These are phyloP conservation scores for Epicoccum sorghinum DNA, from an alignment of 2,329 filamentous ascomycete genomes.

Conservation along the genomic window DNA sequence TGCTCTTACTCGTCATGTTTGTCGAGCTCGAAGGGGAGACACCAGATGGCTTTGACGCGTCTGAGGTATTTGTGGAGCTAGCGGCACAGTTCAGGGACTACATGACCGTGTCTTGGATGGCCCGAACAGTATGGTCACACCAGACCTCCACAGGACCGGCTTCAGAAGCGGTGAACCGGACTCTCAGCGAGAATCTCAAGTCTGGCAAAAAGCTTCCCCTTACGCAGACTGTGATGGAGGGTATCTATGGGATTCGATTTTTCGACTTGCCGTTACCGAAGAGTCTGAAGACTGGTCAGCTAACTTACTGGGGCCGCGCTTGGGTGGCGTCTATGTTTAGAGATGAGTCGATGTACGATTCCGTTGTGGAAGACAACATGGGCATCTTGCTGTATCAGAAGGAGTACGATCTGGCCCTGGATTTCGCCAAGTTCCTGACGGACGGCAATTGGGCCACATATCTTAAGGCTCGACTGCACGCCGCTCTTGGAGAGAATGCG, in stretches of 20 bases:
- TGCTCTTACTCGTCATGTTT: constrained; percentile 80
- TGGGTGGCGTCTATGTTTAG: constrained; percentile 53
- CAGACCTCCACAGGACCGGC: constrained; percentile 36
- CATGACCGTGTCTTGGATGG: constrained; percentile 44
- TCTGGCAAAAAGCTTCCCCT: constrained; percentile 37
- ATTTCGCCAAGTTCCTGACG: constrained; percentile 70
- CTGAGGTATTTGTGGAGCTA: constrained; percentile 70
- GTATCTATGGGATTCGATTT: constrained; percentile 36
- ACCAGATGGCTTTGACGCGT: constrained; percentile 67
- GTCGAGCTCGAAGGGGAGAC: constrained; percentile 73
- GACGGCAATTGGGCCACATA: constrained; percentile 70
- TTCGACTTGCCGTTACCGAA: constrained; percentile 42
- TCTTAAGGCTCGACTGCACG: constrained; percentile 78
- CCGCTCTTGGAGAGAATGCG: constrained; percentile 75
- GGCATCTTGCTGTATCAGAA: constrained; percentile 52
- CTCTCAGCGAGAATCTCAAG: constrained; percentile 32
- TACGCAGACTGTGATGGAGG: constrained; percentile 47
- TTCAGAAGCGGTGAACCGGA: constrained; percentile 33
- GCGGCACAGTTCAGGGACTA: constrained; percentile 49
- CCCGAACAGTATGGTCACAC: constrained; percentile 42
- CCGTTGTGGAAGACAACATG: constrained; percentile 51
- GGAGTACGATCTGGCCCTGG: constrained; percentile 59
- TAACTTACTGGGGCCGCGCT: constrained; percentile 55
- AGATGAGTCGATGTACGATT: constrained; percentile 40
- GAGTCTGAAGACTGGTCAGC: constrained; percentile 32